These are phyloP conservation scores for Globisporangium nunn DNA, from an alignment of 352 stramenopile species.

Conservation along the genomic window DNA sequence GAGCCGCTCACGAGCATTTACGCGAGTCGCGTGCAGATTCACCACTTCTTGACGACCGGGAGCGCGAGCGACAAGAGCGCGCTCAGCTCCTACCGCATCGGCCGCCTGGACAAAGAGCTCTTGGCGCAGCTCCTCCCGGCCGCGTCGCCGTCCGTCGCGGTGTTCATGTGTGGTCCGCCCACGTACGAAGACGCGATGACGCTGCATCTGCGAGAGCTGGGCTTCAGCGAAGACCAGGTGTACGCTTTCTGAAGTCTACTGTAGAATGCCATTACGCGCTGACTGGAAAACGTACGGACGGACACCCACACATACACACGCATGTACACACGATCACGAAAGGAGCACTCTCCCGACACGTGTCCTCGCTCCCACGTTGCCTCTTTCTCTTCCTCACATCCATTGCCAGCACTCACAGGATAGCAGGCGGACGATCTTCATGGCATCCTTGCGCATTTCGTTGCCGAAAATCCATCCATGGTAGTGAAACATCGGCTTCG, in stretches of 20 bases:
- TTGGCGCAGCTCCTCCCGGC: conserved; percentile 44
- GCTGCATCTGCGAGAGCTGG: conserved; percentile 30
- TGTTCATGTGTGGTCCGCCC: conserved; percentile 68
- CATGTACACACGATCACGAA: neutral
- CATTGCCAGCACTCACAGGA: neutral
- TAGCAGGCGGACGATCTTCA: too few species aligned
- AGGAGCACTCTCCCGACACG: neutral
- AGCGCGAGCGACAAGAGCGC: conserved; percentile 35
- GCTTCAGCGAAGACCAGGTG: conserved; percentile 46
- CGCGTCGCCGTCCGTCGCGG: conserved; percentile 29
- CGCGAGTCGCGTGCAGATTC: conserved; percentile 41
- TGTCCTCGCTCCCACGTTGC: neutral
- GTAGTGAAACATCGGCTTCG: neutral
- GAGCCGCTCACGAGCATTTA: conserved; percentile 81
- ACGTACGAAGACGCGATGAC: conserved; percentile 62
- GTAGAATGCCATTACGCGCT: neutral
- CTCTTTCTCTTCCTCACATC: neutral
- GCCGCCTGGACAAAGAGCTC: conserved; percentile 35
- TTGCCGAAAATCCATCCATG: too few species aligned
- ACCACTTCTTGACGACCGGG: conserved; percentile 55
- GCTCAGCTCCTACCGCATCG: conserved; percentile 42
- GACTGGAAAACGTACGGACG: neutral
- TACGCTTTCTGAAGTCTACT: conserved; percentile 44
- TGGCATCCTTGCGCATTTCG: too few species aligned
- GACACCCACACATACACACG: neutral